Conservation (phyloP, 306 rosid genomes). For the Styphnolobium japonicum region DNA sequence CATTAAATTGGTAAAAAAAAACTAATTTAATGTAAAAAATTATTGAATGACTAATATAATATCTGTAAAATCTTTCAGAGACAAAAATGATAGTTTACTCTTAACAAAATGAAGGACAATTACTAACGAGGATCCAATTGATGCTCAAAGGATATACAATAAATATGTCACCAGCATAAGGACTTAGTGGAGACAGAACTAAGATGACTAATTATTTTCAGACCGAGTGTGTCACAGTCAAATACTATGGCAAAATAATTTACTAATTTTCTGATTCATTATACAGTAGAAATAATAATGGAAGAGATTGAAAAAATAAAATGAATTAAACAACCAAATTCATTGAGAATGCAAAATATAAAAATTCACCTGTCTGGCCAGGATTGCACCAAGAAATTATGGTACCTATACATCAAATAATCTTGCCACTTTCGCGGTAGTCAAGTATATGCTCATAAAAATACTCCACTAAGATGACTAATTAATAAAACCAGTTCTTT, state of each 20-base stretch:
- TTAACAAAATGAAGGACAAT: not conserved
- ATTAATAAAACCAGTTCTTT: not conserved
- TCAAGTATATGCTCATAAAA: constrained; percentile 35
- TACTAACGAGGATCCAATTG: not conserved
- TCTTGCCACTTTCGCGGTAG: constrained; percentile 33
- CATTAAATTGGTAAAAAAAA: no score
- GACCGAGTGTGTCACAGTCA: not conserved
- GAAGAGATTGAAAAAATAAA: not conserved
- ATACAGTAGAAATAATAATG: constrained; percentile 25
- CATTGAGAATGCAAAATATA: not conserved
- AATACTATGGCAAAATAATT: constrained; percentile 17
- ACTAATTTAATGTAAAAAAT: no score
- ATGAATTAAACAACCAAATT: constrained; percentile 1
- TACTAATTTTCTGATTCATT: not conserved
- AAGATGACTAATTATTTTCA: no score
- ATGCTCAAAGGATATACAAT: not conserved
- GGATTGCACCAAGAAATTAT: constrained; percentile 22
- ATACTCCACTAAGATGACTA: constrained; percentile 18
- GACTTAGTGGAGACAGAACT: not conserved
- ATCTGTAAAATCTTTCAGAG: no score
- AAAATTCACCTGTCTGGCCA: no score
- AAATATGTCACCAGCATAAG: not conserved
- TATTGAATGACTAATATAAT: no score
- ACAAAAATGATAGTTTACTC: no score
- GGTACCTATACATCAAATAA: constrained; percentile 30